Base-by-base conservation (phyloP, 2,329 filamentous ascomycete species). In the Simplicillium aogashimaense region DNA sequence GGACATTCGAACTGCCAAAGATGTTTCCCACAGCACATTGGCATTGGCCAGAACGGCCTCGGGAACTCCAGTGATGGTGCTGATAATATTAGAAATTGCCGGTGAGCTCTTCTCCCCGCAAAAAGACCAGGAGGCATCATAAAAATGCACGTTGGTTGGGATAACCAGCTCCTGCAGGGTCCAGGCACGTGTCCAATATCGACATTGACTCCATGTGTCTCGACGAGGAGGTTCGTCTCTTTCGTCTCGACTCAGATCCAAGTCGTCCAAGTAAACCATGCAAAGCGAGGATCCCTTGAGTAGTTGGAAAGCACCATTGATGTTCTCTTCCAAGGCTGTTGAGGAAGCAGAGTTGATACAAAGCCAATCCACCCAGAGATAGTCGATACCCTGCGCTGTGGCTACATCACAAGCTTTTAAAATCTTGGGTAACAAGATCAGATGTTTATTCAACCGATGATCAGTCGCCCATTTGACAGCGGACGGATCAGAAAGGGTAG, bases 81-180 rank as follows among this genome's bases (percentile, higher is more conserved):
- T 28, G 11, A 43, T 15, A 4, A 43, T 35, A 12, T 17, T 7
- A 3, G 41, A 17, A 9, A 43, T n/a, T 16, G 14, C 34, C 4
- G 41, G 32, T 10, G 28, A 36, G 41, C 25, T 14, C 34, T 43
- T 43, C 29, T 28, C 29, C 29, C 41, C 41, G 7, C 41, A 18
- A 17, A 36, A 37, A 34, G 36, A 33, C 41, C 41, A 43, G 12
- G 14, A 13, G 10, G n/a, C 15, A n/a, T 43, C 41, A 29, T 37
- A 43, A 28, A 43, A 43, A 9, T 28, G 16, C 8, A 43, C 41
- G 13, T 37, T 28, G 1, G 28, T 37, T 5, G 41, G 14, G 10
- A 43, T 17, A 20, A 43, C 25, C 12, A 39, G 41, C 41, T 43
- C 41, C 20, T 43, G 41, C 15, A 43, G 18, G 3, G 41, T 39